Conservation (phyloP, 768 basidiomycete genomes). For the Dioszegia hungarica region DNA sequence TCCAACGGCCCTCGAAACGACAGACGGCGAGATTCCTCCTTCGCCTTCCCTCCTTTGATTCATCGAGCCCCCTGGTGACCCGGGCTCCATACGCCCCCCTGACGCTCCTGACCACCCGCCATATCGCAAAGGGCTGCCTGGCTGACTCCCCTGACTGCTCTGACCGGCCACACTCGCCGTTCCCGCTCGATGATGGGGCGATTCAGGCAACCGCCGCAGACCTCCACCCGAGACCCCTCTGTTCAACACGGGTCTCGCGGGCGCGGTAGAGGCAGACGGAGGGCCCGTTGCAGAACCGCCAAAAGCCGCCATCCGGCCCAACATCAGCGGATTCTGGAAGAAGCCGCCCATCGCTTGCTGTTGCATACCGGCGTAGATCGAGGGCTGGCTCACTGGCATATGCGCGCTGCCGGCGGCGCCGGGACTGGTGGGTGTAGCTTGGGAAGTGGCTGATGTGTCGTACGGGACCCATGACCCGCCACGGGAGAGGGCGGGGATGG, state of each 20-base stretch:
- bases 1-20: not conserved
- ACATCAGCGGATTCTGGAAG: slow-evolving; percentile 5
- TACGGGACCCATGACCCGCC: slow-evolving; percentile 31
- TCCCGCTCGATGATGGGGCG: not conserved
- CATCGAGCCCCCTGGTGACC: not conserved
- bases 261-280: not conserved
- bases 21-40: not conserved
- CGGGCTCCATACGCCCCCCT: not conserved
- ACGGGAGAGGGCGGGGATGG: slow-evolving; percentile 30
- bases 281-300: not conserved
- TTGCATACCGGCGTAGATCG: not conserved
- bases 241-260: too few species aligned
- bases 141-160: not conserved
- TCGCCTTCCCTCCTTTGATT: not conserved
- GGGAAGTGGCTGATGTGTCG: not conserved
- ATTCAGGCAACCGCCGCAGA: not conserved
- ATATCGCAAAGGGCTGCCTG: not conserved
- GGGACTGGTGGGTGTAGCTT: slow-evolving; percentile 3
- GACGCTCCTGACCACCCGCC: not conserved
- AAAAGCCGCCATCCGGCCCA: slow-evolving; percentile 6
- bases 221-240: not conserved
- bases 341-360: slow-evolving; percentile 1
- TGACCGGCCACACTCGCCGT: not conserved
- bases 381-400: not conserved
- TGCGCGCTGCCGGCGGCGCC: not conserved